Percentiles rank a stretch among this genome's conserved stretches.
phyloP scores from a whole-genome alignment of 1,284 basidiomycete genomes.

The Flammula alnicola region DNA sequence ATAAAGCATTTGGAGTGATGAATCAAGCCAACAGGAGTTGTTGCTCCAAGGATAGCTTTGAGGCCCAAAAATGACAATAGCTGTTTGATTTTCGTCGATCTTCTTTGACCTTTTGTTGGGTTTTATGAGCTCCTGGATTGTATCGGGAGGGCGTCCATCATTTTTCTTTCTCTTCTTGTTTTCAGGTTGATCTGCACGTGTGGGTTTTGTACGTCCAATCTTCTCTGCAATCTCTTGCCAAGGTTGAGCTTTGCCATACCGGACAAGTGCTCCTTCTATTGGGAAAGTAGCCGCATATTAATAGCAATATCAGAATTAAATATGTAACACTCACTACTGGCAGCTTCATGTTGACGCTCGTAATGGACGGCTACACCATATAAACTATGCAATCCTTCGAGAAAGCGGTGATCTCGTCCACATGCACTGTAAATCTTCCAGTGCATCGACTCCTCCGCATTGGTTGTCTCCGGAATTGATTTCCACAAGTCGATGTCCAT shows the following conservation, averaged over 20 bases:
- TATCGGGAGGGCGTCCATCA: conserved; percentile 16
- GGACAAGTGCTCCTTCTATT: conserved; percentile 1
- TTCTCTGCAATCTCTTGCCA: conserved; percentile 11
- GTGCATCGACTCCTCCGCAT: too few species aligned
- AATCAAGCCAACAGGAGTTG: conserved; percentile 25
- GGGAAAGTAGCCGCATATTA: conserved; percentile 14
- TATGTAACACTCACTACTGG: conserved; percentile 5
- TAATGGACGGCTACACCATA: conserved; percentile 22
- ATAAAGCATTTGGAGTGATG: conserved; percentile 18
- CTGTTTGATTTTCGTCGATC: background rate
- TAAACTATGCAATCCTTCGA: conserved; percentile 27
- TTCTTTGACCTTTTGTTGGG: conserved; percentile 1
- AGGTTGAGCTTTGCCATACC: background rate
- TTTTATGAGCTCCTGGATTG: conserved; percentile 11
- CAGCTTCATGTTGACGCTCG: conserved; percentile 10
- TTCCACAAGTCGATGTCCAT: too few species aligned
- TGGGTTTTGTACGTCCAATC: conserved; percentile 9
- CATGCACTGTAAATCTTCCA: conserved; percentile 31
- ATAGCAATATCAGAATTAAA: background rate
- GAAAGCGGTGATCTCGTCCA: conserved; percentile 24
- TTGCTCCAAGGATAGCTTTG: conserved; percentile 19
- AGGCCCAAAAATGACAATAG: background rate
- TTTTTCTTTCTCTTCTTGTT: conserved; percentile 9
- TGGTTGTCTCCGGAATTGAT: too few species aligned
- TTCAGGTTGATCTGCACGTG: background rate